These are phyloP conservation scores for Curvularia hawaiiensis DNA, from an alignment of 2,329 filamentous ascomycete species.

Conservation along the genomic window DNA sequence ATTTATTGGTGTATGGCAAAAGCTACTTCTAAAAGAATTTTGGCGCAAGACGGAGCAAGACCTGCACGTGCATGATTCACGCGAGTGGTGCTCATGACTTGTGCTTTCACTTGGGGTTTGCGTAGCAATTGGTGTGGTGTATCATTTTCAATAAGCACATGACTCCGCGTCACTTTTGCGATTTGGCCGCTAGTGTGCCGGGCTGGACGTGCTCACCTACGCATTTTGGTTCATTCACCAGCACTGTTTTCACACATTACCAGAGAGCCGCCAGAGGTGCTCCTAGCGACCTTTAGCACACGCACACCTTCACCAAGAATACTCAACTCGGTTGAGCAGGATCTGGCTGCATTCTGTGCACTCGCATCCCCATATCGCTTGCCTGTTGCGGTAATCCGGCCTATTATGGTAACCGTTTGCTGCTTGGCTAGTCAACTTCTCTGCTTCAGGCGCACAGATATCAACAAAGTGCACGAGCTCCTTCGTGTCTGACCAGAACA, in stretches of 20 bases:
- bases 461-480: slow-evolving; percentile 15
- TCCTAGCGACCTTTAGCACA: not conserved
- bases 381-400: slow-evolving; percentile 6
- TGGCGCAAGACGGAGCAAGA: not conserved
- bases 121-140: not conserved
- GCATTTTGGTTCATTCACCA: not conserved
- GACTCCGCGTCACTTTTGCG: slow-evolving; percentile 19
- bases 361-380: slow-evolving; percentile 8
- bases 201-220: not conserved
- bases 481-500: slow-evolving; percentile 5
- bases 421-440: slow-evolving; percentile 3
- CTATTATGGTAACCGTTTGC: slow-evolving; percentile 9
- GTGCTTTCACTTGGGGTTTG: not conserved
- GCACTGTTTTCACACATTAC: not conserved
- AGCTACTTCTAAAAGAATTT: not conserved
- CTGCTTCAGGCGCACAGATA: slow-evolving; percentile 15
- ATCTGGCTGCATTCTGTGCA: not conserved
- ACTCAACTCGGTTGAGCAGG: slow-evolving; percentile 1
- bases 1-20: not conserved
- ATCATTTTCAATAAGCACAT: slow-evolving; percentile 2
- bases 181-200: slow-evolving; percentile 4
- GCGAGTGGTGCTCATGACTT: not conserved
- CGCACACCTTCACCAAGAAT: slow-evolving; percentile 6
- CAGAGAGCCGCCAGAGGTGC: not conserved
- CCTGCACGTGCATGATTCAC: too few species aligned